phyloP scores from a whole-genome alignment of 179 eudicot genomes.

The Beta lomatogona region DNA sequence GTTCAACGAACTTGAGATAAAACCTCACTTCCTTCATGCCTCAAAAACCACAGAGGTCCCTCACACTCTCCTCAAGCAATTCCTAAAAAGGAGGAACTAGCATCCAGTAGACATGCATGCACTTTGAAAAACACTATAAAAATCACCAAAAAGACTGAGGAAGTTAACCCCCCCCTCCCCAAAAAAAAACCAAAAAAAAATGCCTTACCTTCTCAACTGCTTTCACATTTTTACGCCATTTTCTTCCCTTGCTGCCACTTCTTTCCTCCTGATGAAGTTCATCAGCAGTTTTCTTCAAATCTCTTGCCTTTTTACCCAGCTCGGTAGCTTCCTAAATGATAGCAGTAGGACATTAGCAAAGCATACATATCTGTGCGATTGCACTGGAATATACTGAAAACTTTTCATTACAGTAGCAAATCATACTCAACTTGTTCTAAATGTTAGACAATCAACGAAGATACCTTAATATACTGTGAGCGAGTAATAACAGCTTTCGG shows the following conservation, averaged over 20 bases:
- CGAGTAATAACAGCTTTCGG: slow-evolving; percentile 99
- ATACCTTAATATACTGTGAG: slow-evolving; percentile 98
- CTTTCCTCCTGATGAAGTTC: slow-evolving; percentile 95
- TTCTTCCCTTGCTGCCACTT: slow-evolving; percentile 87
- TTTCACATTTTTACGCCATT: slow-evolving; percentile 98
- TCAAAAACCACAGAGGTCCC: background rate
- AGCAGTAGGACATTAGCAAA: slow-evolving; percentile 15
- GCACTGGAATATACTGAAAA: background rate
- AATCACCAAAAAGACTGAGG: background rate
- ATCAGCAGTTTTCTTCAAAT: slow-evolving; percentile 91
- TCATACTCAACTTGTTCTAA: background rate
- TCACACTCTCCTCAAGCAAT: slow-evolving; percentile 6
- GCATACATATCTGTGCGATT: slow-evolving; percentile 14
- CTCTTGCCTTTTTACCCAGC: slow-evolving; percentile 93
- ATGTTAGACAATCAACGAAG: slow-evolving; percentile 3
- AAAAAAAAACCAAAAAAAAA: background rate
- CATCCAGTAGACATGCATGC: background rate
- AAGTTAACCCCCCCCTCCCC: too few relatives aligned
- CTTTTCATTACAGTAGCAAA: background rate
- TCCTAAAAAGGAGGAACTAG: slow-evolving; percentile 2
- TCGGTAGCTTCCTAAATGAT: slow-evolving; percentile 87
- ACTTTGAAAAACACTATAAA: background rate
- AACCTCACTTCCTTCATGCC: background rate
- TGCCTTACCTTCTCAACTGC: slow-evolving; percentile 78
- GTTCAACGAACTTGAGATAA: background rate